Base-by-base conservation (phyloP, 75 land plant genomes). In the Chamaecyparis obtusa region DNA sequence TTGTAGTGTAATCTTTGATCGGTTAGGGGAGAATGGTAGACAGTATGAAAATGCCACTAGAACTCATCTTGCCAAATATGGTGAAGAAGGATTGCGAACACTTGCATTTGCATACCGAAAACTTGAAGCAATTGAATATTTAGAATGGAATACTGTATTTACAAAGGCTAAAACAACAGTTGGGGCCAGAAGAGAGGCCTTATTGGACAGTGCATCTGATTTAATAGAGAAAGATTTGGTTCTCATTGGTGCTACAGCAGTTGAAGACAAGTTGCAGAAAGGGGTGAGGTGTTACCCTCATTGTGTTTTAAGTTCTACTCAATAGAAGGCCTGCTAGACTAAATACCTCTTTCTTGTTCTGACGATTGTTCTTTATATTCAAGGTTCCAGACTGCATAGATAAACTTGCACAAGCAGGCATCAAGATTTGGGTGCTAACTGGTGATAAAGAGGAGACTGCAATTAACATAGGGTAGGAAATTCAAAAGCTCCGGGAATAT, bases 381-480 rank as follows among this genome's bases (percentile, higher is more conserved):
- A 83, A 95, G 97, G 97, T 96, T 85, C 96, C 95, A 57, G 90
- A 92, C 69, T 96, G 97, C 86, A 96, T 94, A 75, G 97, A 94
- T 87, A 93, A 90, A 85, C 92, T 96, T 24, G 96, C 97, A 78
- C 94, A 95, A 90, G 97, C 95, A 86, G 97, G 97, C 82, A 88
- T 95, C n/a, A 95, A 95, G 92, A 87, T 95, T 86, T 95, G 95
- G 97, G 93, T 95, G 75, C 88, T 94, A 51, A 94, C 95, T 30
- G 97, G 97, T 49, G 97, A 95, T 87, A 95, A 95, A 89, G 90
- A 93, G 93, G 97, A 95, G 88, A 94, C 97, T 89, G 97, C 95
- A 69, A 94, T 95, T 35, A 95, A 94, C 75, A 94, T 94, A 87
- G 97, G 97, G 95, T 95, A 16, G 83, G 91, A 80, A 54, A 86